phyloP scores from a whole-genome alignment of 805 yeast species.

The Pachysolen tannophilus region DNA sequence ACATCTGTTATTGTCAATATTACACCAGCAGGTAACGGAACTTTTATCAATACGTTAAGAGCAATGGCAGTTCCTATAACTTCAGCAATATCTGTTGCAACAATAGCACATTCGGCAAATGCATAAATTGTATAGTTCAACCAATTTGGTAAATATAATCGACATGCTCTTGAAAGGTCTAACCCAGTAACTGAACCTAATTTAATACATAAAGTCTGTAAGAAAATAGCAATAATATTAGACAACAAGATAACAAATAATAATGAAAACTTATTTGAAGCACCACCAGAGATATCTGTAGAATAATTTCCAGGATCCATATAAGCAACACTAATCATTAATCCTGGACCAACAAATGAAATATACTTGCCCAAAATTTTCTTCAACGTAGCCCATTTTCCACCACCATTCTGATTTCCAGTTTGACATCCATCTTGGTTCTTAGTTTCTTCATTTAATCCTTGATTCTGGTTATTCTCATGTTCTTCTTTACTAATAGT shows the following conservation, averaged over 20 bases:
- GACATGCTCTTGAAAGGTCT: constrained; percentile 37
- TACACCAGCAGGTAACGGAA: constrained; percentile 44
- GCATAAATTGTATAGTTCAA: constrained; percentile 30
- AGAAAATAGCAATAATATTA: constrained; percentile 36
- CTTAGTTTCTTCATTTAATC: too few relatives aligned
- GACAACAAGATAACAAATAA: constrained; percentile 35
- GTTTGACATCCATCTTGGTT: too few relatives aligned
- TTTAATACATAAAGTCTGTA: constrained; percentile 36
- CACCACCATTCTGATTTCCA: too few relatives aligned
- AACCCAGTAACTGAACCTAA: constrained; percentile 42
- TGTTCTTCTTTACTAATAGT: too few relatives aligned
- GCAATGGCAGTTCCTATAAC: constrained; percentile 47
- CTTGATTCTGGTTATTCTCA: too few relatives aligned
- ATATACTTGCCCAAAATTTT: too few relatives aligned
- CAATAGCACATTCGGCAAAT: constrained; percentile 39
- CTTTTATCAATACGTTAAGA: constrained; percentile 32
- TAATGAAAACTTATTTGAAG: constrained; percentile 32
- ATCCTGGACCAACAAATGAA: constrained; percentile 37
- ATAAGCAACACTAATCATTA: constrained; percentile 40
- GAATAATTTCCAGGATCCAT: constrained; percentile 50
- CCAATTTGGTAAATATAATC: constrained; percentile 31
- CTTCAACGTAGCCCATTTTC: too few relatives aligned
- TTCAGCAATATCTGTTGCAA: constrained; percentile 47
- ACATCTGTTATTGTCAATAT: constrained; percentile 37
- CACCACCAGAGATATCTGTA: constrained; percentile 40